Evolutionary conservation across 1,139 yeast species (phyloP), one percentile per base, ranked within the genome.

Genomic region (Yamadazyma songkhlaensis): DNA sequence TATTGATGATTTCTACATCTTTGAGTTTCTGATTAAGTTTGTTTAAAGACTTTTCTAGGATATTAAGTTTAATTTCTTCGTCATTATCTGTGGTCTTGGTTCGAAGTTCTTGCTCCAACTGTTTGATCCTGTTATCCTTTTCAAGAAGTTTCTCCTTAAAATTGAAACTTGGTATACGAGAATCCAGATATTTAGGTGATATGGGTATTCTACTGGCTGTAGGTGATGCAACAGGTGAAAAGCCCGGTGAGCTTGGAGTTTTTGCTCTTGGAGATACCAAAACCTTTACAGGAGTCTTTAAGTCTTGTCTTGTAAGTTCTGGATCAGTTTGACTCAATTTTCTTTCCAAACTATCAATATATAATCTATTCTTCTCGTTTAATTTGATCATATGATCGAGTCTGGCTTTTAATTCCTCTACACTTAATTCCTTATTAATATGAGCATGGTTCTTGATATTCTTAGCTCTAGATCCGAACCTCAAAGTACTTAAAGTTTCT

Each of bases 401-500:
- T 41, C 72, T 68, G 34, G 65, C 65, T 41, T 80, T 64, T 37
- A 83, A 62, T 44, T 79, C 82, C 14, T 66, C 57, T 2, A 79
- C 63, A 46, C 88, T 79, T 32, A 84, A 62, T 47, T 84, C 94
- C 5, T 82, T 72, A 51, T 86, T 86, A 31, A 83, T 70, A 54
- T 77, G 81, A 4, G 88, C 85, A 41, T 67, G 72, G 54, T 85
- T 86, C 54, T 76, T 72, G 45, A 89, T 84, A 33, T 65, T 67
- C 59, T 84, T 86, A 9, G 95, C 94, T 34, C 95, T 66, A 3
- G 80, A 72, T 3, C 96, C 96, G 59, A 89, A 87, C 37, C 95
- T 61, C 39, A 89, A 62, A 0, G 95, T 84, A 5, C 92, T 81
- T 10, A 87, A 47, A 0, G 96, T 86, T 54, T 88, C 96, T 13